Evolutionary conservation across 257 asterid species (phyloP).

Genomic region (Solanum microdontum): DNA sequence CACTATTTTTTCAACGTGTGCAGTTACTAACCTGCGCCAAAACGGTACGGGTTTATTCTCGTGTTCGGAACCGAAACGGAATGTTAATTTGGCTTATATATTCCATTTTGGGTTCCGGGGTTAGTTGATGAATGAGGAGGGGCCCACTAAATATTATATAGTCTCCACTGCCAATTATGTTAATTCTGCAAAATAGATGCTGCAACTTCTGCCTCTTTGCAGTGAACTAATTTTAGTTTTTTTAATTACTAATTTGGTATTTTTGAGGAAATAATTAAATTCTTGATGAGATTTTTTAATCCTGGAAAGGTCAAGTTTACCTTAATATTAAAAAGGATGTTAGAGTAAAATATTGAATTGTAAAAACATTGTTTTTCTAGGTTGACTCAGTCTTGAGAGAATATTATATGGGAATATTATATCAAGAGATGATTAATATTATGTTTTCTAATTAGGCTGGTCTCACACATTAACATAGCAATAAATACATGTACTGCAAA

Average conservation of each 20-base stretch:
- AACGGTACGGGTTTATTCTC: background rate
- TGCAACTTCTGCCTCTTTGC: background rate
- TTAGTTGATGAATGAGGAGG: constrained; percentile 11
- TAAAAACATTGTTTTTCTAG: background rate
- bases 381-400: background rate
- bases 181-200: background rate
- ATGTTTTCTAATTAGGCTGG: background rate
- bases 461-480: background rate
- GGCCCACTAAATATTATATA: constrained; percentile 14
- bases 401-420: background rate
- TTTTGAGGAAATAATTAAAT: background rate
- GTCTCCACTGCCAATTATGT: background rate
- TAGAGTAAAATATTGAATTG: background rate
- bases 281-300: background rate
- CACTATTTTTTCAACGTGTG: background rate
- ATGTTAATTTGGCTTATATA: constrained; percentile 24
- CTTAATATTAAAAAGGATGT: background rate
- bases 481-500: background rate
- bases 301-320: background rate
- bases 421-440: background rate
- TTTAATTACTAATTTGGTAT: background rate
- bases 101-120: constrained; percentile 33
- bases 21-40: background rate
- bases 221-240: background rate
- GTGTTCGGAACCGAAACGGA: constrained; percentile 31